Conservation (phyloP, 2,329 filamentous ascomycete species). For the Coniella vitis region DNA sequence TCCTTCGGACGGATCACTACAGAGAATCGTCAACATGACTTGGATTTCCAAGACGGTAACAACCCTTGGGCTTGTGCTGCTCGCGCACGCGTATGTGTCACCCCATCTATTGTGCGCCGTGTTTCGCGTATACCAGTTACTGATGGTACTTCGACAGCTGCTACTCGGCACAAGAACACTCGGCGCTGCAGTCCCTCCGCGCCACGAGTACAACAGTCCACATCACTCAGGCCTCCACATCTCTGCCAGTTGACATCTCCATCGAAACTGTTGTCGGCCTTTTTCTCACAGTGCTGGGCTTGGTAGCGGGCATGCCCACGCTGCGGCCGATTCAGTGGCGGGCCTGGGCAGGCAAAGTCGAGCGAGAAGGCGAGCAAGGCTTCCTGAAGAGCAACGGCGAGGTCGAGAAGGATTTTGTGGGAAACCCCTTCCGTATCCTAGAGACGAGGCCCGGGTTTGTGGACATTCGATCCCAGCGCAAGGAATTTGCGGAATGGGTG, state of each 20-base stretch:
- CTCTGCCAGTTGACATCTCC: slow-evolving; percentile 77
- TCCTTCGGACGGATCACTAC: neutral
- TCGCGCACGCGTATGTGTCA: slow-evolving; percentile 73
- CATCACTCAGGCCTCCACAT: slow-evolving; percentile 34
- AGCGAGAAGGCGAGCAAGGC: slow-evolving; percentile 61
- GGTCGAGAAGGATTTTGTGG: slow-evolving; percentile 61
- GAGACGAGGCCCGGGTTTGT: slow-evolving; percentile 80
- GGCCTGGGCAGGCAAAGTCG: slow-evolving; percentile 76
- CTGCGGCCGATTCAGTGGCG: slow-evolving; percentile 81
- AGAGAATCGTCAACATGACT: slow-evolving; percentile 48
- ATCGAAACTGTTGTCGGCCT: slow-evolving; percentile 80
- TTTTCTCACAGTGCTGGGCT: slow-evolving; percentile 71
- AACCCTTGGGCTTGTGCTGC: slow-evolving; percentile 66
- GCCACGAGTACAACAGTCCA: slow-evolving; percentile 39
- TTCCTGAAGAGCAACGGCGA: slow-evolving; percentile 53
- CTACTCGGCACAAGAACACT: slow-evolving; percentile 94
- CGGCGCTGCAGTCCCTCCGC: slow-evolving; percentile 58
- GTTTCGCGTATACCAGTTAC: neutral
- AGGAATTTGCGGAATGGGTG: slow-evolving; percentile 73
- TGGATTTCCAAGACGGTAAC: slow-evolving; percentile 66
- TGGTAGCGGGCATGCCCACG: slow-evolving; percentile 70
- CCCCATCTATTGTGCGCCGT: slow-evolving; percentile 12
- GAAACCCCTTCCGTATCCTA: slow-evolving; percentile 72
- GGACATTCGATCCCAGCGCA: slow-evolving; percentile 76
- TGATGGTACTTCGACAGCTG: slow-evolving; percentile 52